Percentiles rank a stretch among this genome's conserved stretches.
Conservation (phyloP, 257 asterid species). For the Salvia hispanica region DNA sequence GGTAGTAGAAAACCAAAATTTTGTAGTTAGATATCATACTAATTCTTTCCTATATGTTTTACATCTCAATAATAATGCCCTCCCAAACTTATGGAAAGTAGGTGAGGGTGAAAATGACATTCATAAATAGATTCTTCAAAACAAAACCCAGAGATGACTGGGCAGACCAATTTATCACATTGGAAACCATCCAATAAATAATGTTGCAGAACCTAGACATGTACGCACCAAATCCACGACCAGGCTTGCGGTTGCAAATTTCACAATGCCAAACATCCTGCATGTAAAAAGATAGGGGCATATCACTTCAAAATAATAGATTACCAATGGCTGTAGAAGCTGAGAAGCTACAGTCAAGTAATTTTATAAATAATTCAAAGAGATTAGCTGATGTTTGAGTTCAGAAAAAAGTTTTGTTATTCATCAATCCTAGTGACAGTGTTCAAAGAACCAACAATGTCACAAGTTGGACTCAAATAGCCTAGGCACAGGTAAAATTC, state of each 20-base stretch:
- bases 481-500: conserved; percentile 17
- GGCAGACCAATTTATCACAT: conserved; percentile 14
- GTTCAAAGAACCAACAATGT: conserved; percentile 14
- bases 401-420: conserved; percentile 8
- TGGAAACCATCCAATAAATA: neutral
- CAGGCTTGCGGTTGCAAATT: conserved; percentile 94
- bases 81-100: neutral
- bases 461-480: neutral
- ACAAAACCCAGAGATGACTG: neutral
- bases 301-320: conserved; percentile 16
- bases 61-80: neutral
- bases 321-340: conserved; percentile 1
- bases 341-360: neutral
- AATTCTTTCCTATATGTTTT: neutral
- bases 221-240: conserved; percentile 93
- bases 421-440: conserved; percentile 1
- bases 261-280: conserved; percentile 98
- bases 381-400: conserved; percentile 8
- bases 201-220: conserved; percentile 17
- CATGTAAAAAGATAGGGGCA: conserved; percentile 26
- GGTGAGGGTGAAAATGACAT: conserved; percentile 8
- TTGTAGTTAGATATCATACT: conserved; percentile 30
- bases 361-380: conserved; percentile 1
- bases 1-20: conserved; percentile 27
- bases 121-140: conserved; percentile 1